Evolutionary conservation across 805 yeast genomes (phyloP), one percentile per base, ranked within the genome.

Genomic region (Yarrowia keelungensis): DNA sequence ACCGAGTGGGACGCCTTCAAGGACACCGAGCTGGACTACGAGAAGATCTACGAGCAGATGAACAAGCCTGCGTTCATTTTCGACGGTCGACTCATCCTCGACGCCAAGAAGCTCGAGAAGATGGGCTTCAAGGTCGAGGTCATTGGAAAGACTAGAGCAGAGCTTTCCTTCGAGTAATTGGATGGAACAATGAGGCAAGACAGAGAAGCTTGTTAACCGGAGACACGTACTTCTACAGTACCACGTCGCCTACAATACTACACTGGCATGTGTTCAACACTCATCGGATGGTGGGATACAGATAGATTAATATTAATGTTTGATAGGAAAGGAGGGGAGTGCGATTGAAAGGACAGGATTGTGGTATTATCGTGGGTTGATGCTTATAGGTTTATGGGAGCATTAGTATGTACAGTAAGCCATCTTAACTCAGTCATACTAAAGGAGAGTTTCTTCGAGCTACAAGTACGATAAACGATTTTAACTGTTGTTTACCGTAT

Each of bases 1-100:
- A 75, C 77, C 51, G 77, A 75, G 70, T 75, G 77, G 77, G 77
- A 75, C 67, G 76, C 74, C 70, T 75, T 75, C 73, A 64, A 68
- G 69, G 76, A 74, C 45, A 59, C 75, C 36, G 53, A 72, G 47
- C 71, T 74, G 47, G 76, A 74, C 71, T 74, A 74, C 69, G 70
- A 68, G 69, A 71, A 72, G 72, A 71, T 74, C 54, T 74, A 74
- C 72, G 69, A 71, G 32, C 49, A 46, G 38, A 74, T 74, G 75
- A 71, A 74, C 70, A 74, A 74, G 72, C 76, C 76, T n/a, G 76
- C 76, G 11, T 74, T 74, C 67, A 65, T 74, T 46, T 74, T 74
- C 43, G 76, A 74, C 45, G 76, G 76, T 11, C 67, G 76, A n/a
- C 65, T 72, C 43, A 73, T 74, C 49, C 68, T 74, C 12, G 71